These are phyloP conservation scores for Rutstroemia sp. DNA, from an alignment of 2,329 filamentous ascomycete species.

Conservation along the genomic window DNA sequence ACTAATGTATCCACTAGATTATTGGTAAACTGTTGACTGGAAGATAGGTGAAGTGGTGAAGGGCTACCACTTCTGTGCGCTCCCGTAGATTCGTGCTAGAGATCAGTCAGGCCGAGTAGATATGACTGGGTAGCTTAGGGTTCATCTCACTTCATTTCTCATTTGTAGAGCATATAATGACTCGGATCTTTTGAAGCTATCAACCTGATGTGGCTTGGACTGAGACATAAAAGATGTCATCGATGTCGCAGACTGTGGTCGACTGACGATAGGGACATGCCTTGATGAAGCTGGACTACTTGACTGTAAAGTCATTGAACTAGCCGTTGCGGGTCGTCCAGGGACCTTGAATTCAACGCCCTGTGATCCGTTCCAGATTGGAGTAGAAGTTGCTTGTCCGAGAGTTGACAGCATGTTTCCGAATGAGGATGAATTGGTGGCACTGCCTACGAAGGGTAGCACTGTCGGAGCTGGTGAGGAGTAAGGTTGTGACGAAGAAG, in stretches of 20 bases:
- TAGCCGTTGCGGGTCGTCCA: constrained; percentile 10
- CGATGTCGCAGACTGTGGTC: constrained; percentile 10
- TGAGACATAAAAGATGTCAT: constrained; percentile 7
- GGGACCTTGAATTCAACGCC: constrained; percentile 18
- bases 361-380: neutral
- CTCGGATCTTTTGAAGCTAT: neutral
- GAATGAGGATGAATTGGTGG: neutral
- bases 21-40: neutral
- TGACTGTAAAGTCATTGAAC: constrained; percentile 5
- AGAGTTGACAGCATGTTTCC: neutral
- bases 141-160: constrained; percentile 15
- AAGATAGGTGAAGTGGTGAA: neutral
- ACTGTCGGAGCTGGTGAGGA: neutral
- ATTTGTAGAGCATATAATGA: constrained; percentile 16
- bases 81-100: neutral
- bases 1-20: neutral
- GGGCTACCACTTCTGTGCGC: neutral
- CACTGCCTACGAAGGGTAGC: neutral
- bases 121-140: neutral
- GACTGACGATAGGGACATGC: neutral
- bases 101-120: neutral
- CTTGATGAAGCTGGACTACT: neutral
- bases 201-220: neutral
- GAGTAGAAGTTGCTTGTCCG: neutral
- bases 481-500: neutral